Conservation (phyloP, 805 yeast genomes). For the Cyberlindnera suaveolens region DNA sequence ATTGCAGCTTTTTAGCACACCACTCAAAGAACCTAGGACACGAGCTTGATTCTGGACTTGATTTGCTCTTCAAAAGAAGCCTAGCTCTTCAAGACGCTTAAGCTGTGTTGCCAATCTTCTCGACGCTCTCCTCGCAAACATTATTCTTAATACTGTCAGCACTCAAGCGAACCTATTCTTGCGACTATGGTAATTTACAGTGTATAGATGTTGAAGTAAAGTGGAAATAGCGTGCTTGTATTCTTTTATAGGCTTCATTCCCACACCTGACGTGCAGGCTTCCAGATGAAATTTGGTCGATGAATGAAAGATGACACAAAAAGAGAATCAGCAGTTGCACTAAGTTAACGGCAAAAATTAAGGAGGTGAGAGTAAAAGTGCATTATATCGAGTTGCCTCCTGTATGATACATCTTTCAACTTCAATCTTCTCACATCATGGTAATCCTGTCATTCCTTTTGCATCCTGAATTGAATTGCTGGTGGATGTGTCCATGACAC, state of each 20-base stretch:
- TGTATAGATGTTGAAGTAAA: neutral
- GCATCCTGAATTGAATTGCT: no score
- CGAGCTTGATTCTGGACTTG: constrained; percentile 8
- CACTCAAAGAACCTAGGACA: neutral
- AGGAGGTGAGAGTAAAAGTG: neutral
- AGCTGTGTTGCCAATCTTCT: constrained; percentile 25
- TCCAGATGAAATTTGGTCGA: no score
- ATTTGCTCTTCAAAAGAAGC: constrained; percentile 22
- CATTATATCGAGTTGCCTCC: neutral
- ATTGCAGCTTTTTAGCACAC: no score
- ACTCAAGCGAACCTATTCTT: neutral
- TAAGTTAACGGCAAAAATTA: no score
- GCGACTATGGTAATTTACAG: no score
- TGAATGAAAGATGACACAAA: no score
- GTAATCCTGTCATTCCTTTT: neutral
- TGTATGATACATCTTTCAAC: neutral
- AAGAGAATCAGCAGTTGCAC: no score
- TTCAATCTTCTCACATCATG: neutral
- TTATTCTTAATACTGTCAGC: constrained; percentile 11
- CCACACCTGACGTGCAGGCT: no score
- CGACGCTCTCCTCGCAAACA: constrained; percentile 19
- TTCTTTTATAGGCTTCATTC: no score
- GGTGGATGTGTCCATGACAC: no score
- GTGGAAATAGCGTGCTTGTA: neutral
- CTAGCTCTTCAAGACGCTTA: constrained; percentile 26